Evolutionary conservation across 2,329 filamentous ascomycete genomes (phyloP).

Genomic region (Pestalotiopsis sp.): DNA sequence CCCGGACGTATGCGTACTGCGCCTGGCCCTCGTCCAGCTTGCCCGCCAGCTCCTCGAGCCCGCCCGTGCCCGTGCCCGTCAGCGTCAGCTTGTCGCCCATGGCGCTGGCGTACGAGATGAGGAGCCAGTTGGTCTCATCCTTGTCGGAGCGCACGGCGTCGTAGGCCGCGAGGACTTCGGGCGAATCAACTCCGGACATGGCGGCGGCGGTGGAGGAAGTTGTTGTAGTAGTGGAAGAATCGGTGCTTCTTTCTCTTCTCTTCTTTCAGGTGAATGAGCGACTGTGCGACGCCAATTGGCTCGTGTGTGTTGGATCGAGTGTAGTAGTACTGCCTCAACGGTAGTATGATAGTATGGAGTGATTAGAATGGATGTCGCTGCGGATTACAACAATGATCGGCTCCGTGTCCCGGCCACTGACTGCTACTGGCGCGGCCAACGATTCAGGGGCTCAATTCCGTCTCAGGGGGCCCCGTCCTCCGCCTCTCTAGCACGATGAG

Average conservation of each 20-base stretch:
- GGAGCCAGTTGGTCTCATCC: slow-evolving; percentile 67
- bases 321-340: background rate
- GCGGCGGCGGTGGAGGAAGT: slow-evolving; percentile 3
- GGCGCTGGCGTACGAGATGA: slow-evolving; percentile 62
- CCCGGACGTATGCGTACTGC: slow-evolving; percentile 67
- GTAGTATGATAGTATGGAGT: background rate
- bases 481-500: background rate
- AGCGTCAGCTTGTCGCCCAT: slow-evolving; percentile 61
- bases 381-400: slow-evolving; percentile 1
- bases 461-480: background rate
- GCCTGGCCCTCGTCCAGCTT: slow-evolving; percentile 62
- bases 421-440: background rate
- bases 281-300: slow-evolving; percentile 7
- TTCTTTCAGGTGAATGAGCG: background rate
- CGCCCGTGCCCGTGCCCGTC: slow-evolving; percentile 60
- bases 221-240: background rate
- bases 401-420: background rate
- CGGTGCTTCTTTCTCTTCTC: background rate
- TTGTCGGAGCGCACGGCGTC: slow-evolving; percentile 70
- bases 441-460: background rate
- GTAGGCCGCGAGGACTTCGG: slow-evolving; percentile 67
- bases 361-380: background rate
- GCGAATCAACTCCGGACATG: slow-evolving; percentile 60
- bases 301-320: background rate
- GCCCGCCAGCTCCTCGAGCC: slow-evolving; percentile 58